phyloP scores from a whole-genome alignment of 371 early-diverging fungal species.

The Mortierella sp. region DNA sequence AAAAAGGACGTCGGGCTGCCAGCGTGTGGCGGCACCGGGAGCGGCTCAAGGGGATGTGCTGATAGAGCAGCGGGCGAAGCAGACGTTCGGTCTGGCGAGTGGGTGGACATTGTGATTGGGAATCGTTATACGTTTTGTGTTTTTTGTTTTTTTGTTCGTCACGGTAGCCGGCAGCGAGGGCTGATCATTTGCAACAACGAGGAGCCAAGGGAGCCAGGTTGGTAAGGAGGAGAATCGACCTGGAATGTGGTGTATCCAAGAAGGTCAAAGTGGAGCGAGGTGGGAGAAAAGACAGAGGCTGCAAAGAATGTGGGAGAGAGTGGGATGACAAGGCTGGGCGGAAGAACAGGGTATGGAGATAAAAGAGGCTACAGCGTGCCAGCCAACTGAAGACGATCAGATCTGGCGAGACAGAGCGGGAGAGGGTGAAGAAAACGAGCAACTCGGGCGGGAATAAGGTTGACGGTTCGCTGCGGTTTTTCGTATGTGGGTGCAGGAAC shows the following conservation, averaged over 20 bases:
- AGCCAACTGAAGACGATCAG: too few relatives aligned
- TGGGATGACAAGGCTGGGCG: background rate
- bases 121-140: background rate
- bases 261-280: constrained; percentile 5
- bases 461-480: background rate
- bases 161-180: constrained; percentile 17
- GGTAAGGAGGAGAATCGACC: background rate
- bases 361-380: too few relatives aligned
- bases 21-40: constrained; percentile 14
- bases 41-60: constrained; percentile 11
- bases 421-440: background rate
- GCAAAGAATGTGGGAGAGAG: background rate
- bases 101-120: constrained; percentile 13
- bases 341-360: background rate
- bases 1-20: constrained; percentile 28
- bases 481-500: background rate
- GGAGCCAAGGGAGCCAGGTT: background rate
- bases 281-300: background rate
- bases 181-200: constrained; percentile 29
- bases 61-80: constrained; percentile 11
- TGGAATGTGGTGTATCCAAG: background rate
- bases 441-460: background rate
- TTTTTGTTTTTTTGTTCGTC: constrained; percentile 8
- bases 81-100: background rate
- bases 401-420: background rate